Evolutionary conservation across 306 rosid species (phyloP), one percentile per base, ranked within the genome.

Genomic region (Glycyrrhiza uralensis): DNA sequence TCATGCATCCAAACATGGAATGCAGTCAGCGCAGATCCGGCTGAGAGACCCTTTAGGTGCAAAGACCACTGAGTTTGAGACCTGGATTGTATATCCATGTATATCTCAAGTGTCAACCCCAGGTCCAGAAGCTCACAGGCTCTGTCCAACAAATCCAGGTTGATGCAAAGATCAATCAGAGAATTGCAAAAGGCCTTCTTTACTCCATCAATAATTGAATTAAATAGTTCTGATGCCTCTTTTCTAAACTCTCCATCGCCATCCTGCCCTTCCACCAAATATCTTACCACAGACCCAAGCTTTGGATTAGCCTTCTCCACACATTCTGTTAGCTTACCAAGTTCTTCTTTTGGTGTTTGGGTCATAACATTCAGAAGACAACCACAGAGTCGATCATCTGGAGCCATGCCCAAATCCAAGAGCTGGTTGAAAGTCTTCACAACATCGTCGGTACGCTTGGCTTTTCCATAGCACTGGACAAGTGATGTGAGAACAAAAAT

Each of bases 341-440:
- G 91, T 47, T 94, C 99, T 51, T 89, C 96, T 82, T 79, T 84
- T 13, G 91, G 96, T 24, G 89, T 82, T 50, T 83, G 96, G 63
- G 95, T 87, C 85, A 94, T 77, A 63, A 91, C 99, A 82, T 85
- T 94, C 83, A 94, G 86, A 77, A 94, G 96, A 79, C 99, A 94
- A 66, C 93, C 89, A 19, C 95, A 87, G 71, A 89, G 91, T 64
- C 85, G 91, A 55, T 88, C 93, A 20, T 94, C 99, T 26, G 95
- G 97, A 50, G 26, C 69, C 69, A 91, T 84, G 35, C 85, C 91
- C 84, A 94, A 57, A 55, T 88, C 93, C 73, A 94, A 13, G 57
- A 91, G 85, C 69, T 47, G 80, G 82, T 87, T 52, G 78, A 94
- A 94, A 47, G 90, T 87, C 86, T 77, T 87, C 60, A 87, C 97